Conservation (phyloP, 1,284 basidiomycete genomes). For the Trichosporon inkin region DNA sequence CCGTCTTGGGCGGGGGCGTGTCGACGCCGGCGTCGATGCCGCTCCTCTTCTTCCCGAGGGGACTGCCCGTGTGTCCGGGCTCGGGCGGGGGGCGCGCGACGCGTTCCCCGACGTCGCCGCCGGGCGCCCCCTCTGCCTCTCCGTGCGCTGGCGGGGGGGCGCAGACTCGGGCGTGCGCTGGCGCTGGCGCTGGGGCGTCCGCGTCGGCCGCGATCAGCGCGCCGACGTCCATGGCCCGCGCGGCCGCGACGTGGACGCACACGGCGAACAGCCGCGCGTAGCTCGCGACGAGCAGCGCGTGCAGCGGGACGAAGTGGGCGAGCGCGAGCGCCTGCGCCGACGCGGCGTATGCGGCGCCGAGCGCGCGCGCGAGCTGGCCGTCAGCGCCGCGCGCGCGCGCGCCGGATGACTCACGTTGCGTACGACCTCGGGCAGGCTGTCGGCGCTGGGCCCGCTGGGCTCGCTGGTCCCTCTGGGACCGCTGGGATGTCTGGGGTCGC, state of each 20-base stretch:
- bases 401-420: neutral
- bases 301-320: slow-evolving; percentile 42
- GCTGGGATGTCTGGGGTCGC: too few species aligned
- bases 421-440: neutral
- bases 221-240: neutral
- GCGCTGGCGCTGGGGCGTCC: too few species aligned
- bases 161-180: too few species aligned
- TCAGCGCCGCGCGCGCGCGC: too few species aligned
- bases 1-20: neutral
- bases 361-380: slow-evolving; percentile 17
- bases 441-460: too few species aligned
- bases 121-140: too few species aligned
- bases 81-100: slow-evolving; percentile 10
- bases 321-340: slow-evolving; percentile 23
- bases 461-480: too few species aligned
- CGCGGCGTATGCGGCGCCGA: slow-evolving; percentile 17
- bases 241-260: slow-evolving; percentile 2
- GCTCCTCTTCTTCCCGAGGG: neutral
- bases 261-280: slow-evolving; percentile 38
- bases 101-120: slow-evolving; percentile 19
- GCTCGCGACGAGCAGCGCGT: slow-evolving; percentile 30
- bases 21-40: neutral
- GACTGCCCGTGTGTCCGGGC: neutral
- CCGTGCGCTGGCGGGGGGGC: too few species aligned
- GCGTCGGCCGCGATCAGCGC: neutral